Percentiles rank a stretch among this genome's conserved stretches.
phyloP scores from a whole-genome alignment of 2,329 filamentous ascomycete genomes.

The Plenodomus lindquistii region DNA sequence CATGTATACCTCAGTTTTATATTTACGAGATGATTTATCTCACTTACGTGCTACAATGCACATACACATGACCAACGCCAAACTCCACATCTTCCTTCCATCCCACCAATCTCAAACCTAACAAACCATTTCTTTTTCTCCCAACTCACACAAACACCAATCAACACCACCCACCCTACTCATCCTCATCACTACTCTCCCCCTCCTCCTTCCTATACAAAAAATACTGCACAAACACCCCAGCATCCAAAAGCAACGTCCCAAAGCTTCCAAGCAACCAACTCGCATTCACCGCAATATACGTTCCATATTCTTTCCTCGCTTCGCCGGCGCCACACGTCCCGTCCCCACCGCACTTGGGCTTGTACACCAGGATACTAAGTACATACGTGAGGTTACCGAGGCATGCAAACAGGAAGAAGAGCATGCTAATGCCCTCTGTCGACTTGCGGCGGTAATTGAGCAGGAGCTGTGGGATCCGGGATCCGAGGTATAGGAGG shows the following conservation, averaged over 20 bases:
- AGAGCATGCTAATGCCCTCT: constrained; percentile 89
- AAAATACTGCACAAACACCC: constrained; percentile 91
- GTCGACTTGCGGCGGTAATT: constrained; percentile 93
- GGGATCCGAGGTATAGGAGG: constrained; percentile 82
- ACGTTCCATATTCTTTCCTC: constrained; percentile 69
- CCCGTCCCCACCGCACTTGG: constrained; percentile 58
- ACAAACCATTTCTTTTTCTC: not conserved
- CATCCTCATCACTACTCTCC: constrained; percentile 38
- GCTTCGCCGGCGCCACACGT: constrained; percentile 69
- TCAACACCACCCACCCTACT: constrained; percentile 10
- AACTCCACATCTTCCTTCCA: not conserved
- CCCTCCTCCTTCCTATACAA: constrained; percentile 66
- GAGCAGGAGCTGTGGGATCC: constrained; percentile 85
- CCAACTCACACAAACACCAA: not conserved
- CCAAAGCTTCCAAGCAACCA: constrained; percentile 91
- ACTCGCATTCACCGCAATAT: constrained; percentile 86
- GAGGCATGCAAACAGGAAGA: constrained; percentile 95
- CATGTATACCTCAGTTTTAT: too few species aligned
- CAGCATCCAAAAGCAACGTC: constrained; percentile 80
- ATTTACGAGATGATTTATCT: too few species aligned
- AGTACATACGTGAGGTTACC: constrained; percentile 94
- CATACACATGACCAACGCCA: not conserved
- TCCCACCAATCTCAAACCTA: too few species aligned
- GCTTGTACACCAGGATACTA: constrained; percentile 88
- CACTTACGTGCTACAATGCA: not conserved